Evolutionary conservation across 2,329 filamentous ascomycete species (phyloP).

Genomic region (Pezizomycotina sp.): DNA sequence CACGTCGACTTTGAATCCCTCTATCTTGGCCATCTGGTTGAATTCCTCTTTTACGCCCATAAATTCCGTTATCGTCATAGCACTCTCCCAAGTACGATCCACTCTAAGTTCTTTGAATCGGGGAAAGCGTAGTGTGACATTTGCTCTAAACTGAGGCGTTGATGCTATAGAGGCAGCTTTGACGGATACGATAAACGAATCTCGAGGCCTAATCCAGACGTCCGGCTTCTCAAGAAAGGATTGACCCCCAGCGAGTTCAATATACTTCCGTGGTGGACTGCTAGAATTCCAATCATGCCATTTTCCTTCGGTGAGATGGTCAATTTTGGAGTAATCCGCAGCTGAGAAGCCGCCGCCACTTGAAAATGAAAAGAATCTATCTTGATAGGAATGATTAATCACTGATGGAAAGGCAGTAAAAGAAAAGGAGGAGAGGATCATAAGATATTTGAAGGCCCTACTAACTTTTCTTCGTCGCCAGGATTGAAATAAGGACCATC

Average conservation of each 20-base stretch:
- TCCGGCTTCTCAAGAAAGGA: constrained; percentile 66
- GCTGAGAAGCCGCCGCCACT: constrained; percentile 86
- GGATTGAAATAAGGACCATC: constrained; percentile 48
- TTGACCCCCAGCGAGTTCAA: constrained; percentile 67
- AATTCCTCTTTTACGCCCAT: constrained; percentile 49
- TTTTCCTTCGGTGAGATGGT: constrained; percentile 73
- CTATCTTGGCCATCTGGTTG: constrained; percentile 55
- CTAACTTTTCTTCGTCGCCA: constrained; percentile 26
- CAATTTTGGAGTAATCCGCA: constrained; percentile 68
- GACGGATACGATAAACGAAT: constrained; percentile 73
- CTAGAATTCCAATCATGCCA: constrained; percentile 73
- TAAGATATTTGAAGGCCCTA: too few species aligned
- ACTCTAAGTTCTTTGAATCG: constrained; percentile 64
- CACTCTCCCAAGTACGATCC: constrained; percentile 73
- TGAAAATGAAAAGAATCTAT: constrained; percentile 87
- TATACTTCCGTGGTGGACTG: constrained; percentile 57
- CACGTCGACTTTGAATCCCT: constrained; percentile 54
- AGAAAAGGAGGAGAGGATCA: too few species aligned
- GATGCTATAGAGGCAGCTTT: constrained; percentile 66
- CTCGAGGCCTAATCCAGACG: constrained; percentile 77
- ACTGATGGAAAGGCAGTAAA: too few species aligned
- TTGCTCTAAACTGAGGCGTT: constrained; percentile 62
- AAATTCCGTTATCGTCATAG: constrained; percentile 65
- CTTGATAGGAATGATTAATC: too few species aligned
- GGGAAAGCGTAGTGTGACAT: constrained; percentile 72